Base-by-base conservation (phyloP, 148 eudicot genomes). In the Simmondsia chinensis region DNA sequence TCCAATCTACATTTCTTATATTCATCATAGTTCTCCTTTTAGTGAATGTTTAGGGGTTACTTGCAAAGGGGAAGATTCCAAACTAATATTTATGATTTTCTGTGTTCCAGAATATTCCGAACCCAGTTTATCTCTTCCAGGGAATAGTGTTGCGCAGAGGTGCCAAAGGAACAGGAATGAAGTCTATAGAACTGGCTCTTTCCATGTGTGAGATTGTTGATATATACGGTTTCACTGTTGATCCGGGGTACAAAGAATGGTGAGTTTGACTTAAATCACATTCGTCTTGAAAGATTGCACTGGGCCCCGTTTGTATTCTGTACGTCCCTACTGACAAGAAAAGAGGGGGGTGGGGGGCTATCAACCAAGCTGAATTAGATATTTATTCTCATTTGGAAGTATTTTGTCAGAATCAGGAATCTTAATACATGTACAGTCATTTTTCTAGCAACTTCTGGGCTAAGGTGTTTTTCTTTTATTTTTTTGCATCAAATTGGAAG, bases 101-200 rank as follows among this genome's bases (percentile, higher is more conserved):
- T 31, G 13, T 60, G 18, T 34, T 65, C 56, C 85, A 91, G 97
- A 68, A 43, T 49, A 72, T 91, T 53, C 77, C 86, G 7, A 91
- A 91, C 70, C 97, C 97, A 36, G 97, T 91, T 39, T 91, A 91
- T 61, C 75, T 91, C 38, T 91, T 91, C 86, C 97, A 91, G 55
- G 97, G 97, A 25, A 91, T 91, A 51, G 97, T 91, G 37, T 54
- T 91, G 50, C 88, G 97, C 15, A 72, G 97, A 76, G 97, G 97
- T 38, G 97, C 97, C 48, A 91, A 91, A 70, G 97, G 97, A 60
- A 91, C 97, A 46, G 97, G 97, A 45, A 91, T 91, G 97, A 91
- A 91, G 64, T 82, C 95, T 37, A 68, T 91, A 43, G 97, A 91
- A 62, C 76, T 91, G 7, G 97, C 95, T 22, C 97, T 91, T 68